Percentiles rank a stretch among this genome's conserved stretches.
Evolutionary conservation across 2,329 filamentous ascomycete genomes (phyloP).

Genomic region (Lasiodiplodia gonubiensis): DNA sequence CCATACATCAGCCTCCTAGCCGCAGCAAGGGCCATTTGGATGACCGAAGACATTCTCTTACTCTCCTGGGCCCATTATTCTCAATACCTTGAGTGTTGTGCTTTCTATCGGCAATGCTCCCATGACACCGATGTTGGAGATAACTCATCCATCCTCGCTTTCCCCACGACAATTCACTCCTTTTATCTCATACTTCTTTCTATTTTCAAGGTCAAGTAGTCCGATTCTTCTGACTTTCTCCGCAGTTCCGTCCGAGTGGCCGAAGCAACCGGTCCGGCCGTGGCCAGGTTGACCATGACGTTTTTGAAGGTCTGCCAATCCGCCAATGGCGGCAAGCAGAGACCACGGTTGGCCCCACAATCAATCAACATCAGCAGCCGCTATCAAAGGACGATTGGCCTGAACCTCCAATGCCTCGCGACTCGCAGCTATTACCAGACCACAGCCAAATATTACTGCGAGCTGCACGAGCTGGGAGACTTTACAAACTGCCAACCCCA

Average conservation of each 20-base stretch:
- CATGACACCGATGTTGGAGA: neutral
- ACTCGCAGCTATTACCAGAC: conserved; percentile 75
- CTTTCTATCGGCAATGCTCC: neutral
- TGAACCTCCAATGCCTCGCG: conserved; percentile 87
- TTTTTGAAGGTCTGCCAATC: conserved; percentile 78
- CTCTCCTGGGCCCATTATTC: neutral
- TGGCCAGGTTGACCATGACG: conserved; percentile 67
- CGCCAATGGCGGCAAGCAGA: conserved; percentile 83
- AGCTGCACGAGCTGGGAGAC: conserved; percentile 75
- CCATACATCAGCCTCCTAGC: neutral
- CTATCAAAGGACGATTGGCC: conserved; percentile 65
- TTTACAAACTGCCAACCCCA: conserved; percentile 74
- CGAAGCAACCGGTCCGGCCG: conserved; percentile 64
- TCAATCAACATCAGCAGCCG: conserved; percentile 58
- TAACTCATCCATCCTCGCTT: neutral
- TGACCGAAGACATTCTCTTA: neutral
- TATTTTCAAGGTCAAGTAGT: neutral
- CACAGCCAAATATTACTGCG: conserved; percentile 84
- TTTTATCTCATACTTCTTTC: neutral
- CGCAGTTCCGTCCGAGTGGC: conserved; percentile 62
- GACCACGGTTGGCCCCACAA: conserved; percentile 69
- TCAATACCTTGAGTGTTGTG: neutral
- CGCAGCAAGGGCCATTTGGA: neutral
- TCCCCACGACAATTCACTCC: neutral
- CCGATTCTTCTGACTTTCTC: conserved; percentile 25